Percentiles rank a stretch among this genome's conserved stretches.
phyloP scores from a whole-genome alignment of 73 alveolate species.

The Breviolum minutum region DNA sequence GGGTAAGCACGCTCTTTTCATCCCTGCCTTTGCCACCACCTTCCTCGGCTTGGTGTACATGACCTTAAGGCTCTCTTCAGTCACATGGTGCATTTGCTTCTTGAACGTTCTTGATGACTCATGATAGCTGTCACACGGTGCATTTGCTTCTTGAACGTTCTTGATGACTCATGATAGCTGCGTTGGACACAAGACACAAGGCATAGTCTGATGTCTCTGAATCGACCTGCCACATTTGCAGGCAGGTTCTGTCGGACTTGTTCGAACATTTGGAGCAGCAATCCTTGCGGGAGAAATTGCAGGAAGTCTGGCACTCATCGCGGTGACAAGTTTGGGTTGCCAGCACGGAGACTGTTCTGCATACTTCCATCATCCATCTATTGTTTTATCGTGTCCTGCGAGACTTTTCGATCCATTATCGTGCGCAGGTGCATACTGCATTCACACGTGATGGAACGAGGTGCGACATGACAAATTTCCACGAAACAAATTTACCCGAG shows the following conservation, averaged over 20 bases:
- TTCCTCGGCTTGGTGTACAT: constrained; percentile 18
- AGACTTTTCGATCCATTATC: neutral
- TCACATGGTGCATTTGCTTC: neutral
- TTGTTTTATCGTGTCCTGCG: neutral
- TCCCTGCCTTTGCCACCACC: constrained; percentile 36
- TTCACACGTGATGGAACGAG: neutral
- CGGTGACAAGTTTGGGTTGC: neutral
- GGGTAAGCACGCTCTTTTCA: constrained; percentile 2
- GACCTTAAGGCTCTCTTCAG: constrained; percentile 1
- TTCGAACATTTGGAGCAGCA: neutral
- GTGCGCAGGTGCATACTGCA: neutral
- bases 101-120: neutral
- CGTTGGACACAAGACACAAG: neutral
- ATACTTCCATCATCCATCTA: neutral
- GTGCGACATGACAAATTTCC: neutral
- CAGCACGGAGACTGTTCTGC: neutral
- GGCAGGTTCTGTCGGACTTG: constrained; percentile 34
- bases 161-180: too few relatives aligned
- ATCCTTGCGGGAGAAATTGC: constrained; percentile 1
- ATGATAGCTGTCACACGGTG: neutral
- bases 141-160: neutral
- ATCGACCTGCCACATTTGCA: neutral
- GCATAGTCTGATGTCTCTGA: neutral
- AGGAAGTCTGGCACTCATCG: neutral
- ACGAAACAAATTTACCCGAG: too few relatives aligned